Conservation (phyloP, 192 early-diverging fungal species). For the Jimgerdemannia lactiflua region DNA sequence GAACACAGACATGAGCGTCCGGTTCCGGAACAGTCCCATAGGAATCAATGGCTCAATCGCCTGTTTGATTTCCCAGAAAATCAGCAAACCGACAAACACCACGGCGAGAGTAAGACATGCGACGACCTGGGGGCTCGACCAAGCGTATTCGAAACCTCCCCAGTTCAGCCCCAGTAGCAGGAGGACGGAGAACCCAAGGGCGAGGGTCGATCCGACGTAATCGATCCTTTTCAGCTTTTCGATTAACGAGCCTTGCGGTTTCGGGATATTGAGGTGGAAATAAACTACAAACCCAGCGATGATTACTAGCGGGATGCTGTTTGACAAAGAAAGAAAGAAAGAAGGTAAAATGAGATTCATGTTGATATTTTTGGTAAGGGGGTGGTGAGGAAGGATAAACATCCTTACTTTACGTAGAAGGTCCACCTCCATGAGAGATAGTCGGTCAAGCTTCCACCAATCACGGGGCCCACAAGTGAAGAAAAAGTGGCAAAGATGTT, state of each 20-base stretch:
- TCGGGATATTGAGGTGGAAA: constrained; percentile 27
- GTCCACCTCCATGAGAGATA: no score
- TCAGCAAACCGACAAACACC: constrained; percentile 20
- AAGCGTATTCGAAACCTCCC: constrained; percentile 55
- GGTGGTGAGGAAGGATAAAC: no score
- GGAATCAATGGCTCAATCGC: constrained; percentile 65
- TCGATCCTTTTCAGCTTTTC: constrained; percentile 63
- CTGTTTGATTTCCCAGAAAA: constrained; percentile 36
- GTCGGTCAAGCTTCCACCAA: no score
- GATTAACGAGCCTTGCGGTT: constrained; percentile 14
- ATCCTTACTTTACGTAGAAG: no score
- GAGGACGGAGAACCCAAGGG: constrained; percentile 45
- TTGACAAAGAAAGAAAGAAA: neutral
- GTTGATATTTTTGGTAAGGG: no score
- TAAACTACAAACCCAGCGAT: constrained; percentile 41
- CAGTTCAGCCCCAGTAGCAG: constrained; percentile 64
- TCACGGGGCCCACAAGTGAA: no score
- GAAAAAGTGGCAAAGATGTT: no score
- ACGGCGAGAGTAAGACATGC: constrained; percentile 44
- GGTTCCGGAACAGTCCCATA: constrained; percentile 53
- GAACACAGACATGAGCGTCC: constrained; percentile 23
- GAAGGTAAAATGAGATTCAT: no score
- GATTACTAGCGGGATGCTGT: constrained; percentile 32
- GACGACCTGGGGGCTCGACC: constrained; percentile 54
- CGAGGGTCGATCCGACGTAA: constrained; percentile 48